These are phyloP conservation scores for Lepidopterella palustris DNA, from an alignment of 495 filamentous ascomycete species.

Conservation along the genomic window DNA sequence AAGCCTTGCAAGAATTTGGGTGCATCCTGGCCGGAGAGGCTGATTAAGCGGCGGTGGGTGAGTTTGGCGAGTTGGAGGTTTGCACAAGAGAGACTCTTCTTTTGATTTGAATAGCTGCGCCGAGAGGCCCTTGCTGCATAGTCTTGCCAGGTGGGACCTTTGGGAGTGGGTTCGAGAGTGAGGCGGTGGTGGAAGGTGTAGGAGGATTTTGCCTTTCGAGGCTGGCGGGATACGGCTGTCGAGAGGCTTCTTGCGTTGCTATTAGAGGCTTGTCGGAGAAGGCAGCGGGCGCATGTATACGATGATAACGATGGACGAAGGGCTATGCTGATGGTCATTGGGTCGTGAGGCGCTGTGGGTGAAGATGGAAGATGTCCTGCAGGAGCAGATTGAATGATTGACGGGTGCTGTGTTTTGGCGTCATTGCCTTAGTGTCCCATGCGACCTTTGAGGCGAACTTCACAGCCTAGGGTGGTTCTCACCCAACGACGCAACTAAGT, in stretches of 20 bases:
- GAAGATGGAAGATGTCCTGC: no score
- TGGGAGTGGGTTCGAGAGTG: neutral
- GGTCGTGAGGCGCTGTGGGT: neutral
- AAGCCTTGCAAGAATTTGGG: constrained; percentile 81
- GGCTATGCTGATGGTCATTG: neutral
- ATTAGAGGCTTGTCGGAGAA: neutral
- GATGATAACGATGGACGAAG: neutral
- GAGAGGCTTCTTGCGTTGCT: neutral
- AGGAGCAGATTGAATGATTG: neutral
- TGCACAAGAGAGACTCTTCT: neutral
- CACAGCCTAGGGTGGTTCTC: no score
- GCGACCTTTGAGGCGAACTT: no score
- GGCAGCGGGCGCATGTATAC: neutral
- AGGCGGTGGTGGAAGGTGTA: neutral
- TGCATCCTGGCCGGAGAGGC: constrained; percentile 69
- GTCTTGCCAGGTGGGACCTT: neutral
- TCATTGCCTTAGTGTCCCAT: no score
- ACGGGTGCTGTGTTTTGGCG: no score
- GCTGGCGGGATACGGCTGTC: neutral
- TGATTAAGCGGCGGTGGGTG: constrained; percentile 67
- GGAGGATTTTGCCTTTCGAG: neutral
- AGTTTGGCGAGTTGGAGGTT: constrained; percentile 49
- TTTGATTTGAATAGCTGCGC: neutral
- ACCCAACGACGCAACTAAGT: no score
- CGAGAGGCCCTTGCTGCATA: neutral